A percentile compares a stretch with the other conserved stretches of the same genome.
Conservation (phyloP, 1,139 yeast species). For the Suhomyces ambrosiae region DNA sequence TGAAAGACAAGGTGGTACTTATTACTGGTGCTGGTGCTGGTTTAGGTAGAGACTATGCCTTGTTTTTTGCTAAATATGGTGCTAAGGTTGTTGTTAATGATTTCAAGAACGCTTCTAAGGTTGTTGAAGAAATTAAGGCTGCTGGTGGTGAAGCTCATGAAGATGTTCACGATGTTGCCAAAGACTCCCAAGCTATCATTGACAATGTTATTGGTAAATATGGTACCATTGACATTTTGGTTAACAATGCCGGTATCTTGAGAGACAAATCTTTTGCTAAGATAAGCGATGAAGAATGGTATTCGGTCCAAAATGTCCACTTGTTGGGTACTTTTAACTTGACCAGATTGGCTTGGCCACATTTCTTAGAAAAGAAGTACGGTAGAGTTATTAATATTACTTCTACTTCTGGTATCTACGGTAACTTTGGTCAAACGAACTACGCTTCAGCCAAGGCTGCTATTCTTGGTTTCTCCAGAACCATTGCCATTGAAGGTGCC, state of each 20-base stretch:
- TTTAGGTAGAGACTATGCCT: conserved; percentile 88
- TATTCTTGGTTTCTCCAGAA: conserved; percentile 79
- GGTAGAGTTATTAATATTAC: conserved; percentile 89
- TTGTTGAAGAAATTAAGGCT: conserved; percentile 74
- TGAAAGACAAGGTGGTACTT: conserved; percentile 83
- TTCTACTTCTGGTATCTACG: conserved; percentile 95
- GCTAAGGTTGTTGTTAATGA: conserved; percentile 96
- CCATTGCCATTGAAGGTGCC: conserved; percentile 89
- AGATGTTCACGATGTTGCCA: conserved; percentile 79
- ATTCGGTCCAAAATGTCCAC: conserved; percentile 78
- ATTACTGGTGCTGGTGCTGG: conserved; percentile 98
- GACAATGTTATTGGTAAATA: conserved; percentile 75
- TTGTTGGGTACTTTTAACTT: conserved; percentile 79
- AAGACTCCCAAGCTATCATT: conserved; percentile 74
- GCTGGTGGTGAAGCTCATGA: conserved; percentile 86
- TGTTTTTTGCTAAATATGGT: conserved; percentile 83
- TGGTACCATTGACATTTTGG: conserved; percentile 83
- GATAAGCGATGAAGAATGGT: conserved; percentile 86
- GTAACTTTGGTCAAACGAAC: conserved; percentile 97
- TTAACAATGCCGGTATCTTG: conserved; percentile 93
- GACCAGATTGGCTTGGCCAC: conserved; percentile 92
- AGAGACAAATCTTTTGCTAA: conserved; percentile 88
- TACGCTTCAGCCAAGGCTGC: conserved; percentile 94
- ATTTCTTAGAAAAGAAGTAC: conserved; percentile 71
- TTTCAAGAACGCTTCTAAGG: conserved; percentile 71